Base-by-base conservation (phyloP, 441 rosid genomes). In the Populus hybrid region DNA sequence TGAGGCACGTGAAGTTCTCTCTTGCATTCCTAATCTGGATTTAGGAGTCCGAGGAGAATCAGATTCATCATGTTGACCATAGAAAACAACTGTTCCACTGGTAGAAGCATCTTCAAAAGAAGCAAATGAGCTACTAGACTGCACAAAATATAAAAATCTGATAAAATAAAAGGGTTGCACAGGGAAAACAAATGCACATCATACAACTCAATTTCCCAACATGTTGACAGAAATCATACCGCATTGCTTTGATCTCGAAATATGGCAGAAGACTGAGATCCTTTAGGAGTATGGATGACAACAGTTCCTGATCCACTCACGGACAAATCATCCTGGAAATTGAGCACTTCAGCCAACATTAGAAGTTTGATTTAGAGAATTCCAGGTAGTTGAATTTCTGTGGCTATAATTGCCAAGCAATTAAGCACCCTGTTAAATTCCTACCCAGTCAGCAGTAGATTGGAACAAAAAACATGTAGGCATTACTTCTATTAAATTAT, bases 81-180 rank as follows among this genome's bases (percentile, higher is more conserved):
- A 97, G 73, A 92, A 81, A 73, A 94, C 93, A 83, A 97, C 93
- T 73, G 99, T 95, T 82, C 99, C 98, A 91, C 94, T 92, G 50
- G 97, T 85, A 79, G 97, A 94, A 84, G 92, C 92, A 88, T 97
- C 98, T 86, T 97, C 98, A 84, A 82, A 79, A 76, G 97, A 91
- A 35, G 91, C 75, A 82, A 85, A 80, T 74, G 84, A 79, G 84
- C 92, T 83, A 85, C 90, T 87, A 83, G 93, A 91, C 99, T 97
- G 84, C 90, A 93, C 70, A 46, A 46, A 46, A 88, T 77, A 82
- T 69, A 74, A 81, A 78, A 85, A 86, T 85, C 78, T 77, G 75
- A 87, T 86, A 79, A 93, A 78, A 79, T 70, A 67, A 79, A 83
- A 66, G 73, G 75, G 76, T 68, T 78, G 67, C 69, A 76, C 76